phyloP scores from a whole-genome alignment of 192 early-diverging fungal genomes.

The Chytriomyces confervae region DNA sequence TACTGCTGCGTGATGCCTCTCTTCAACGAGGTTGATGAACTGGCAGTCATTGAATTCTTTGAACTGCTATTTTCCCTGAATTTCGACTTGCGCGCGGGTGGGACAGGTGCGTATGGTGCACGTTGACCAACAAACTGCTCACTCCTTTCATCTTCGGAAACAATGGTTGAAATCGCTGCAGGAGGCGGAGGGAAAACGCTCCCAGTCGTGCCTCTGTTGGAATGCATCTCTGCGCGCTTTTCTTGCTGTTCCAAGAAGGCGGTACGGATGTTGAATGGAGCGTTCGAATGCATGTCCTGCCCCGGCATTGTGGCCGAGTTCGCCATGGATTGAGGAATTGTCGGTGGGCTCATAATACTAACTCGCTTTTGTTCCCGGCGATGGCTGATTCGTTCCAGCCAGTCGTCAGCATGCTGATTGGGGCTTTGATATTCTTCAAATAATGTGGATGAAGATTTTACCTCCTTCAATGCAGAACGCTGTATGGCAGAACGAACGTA shows the following conservation, averaged over 20 bases:
- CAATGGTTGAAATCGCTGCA: background rate
- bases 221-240: background rate
- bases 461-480: background rate
- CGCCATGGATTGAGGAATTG: background rate
- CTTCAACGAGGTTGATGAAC: background rate
- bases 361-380: background rate
- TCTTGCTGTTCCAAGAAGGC: background rate
- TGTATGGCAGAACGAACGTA: too few species aligned
- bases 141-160: background rate
- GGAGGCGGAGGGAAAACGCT: background rate
- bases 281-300: too few species aligned
- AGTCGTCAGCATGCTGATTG: background rate
- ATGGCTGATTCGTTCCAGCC: background rate
- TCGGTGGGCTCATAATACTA: background rate
- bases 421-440: background rate
- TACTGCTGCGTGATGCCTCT: background rate
- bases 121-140: too few species aligned
- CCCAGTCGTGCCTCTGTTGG: too few species aligned
- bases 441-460: background rate
- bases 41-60: background rate
- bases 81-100: background rate
- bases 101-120: background rate
- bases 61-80: background rate
- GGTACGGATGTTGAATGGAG: too few species aligned
- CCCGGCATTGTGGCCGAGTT: too few species aligned